Conservation (phyloP, 495 filamentous ascomycete species). For the Neurospora sp. region DNA sequence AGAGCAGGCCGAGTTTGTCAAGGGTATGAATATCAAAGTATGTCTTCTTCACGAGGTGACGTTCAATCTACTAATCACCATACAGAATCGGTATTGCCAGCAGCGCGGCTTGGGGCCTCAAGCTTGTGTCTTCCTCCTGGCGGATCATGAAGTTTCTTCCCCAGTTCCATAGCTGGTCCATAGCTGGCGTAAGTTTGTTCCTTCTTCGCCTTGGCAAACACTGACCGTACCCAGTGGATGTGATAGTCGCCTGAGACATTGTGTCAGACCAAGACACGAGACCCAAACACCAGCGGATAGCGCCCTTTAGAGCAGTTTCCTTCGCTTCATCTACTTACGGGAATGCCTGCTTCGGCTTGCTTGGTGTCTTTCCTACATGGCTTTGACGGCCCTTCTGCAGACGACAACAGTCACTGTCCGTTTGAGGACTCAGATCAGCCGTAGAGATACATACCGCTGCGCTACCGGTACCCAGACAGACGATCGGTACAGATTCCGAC, state of each 20-base stretch:
- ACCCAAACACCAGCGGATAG: neutral
- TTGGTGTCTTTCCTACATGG: neutral
- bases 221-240: neutral
- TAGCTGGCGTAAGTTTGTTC: neutral
- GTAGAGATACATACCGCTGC: neutral
- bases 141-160: neutral
- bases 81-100: neutral
- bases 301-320: neutral
- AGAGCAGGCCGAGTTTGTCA: neutral
- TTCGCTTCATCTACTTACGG: neutral
- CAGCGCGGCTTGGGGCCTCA: neutral
- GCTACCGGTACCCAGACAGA: neutral
- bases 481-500: neutral
- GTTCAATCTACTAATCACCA: neutral
- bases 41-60: neutral
- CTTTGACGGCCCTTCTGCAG: neutral
- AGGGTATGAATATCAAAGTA: neutral
- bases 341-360: neutral
- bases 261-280: neutral
- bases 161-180: neutral
- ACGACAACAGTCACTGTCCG: neutral
- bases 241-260: neutral
- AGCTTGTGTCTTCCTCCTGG: neutral
- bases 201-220: neutral
- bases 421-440: neutral